A percentile compares a stretch with the other conserved stretches of the same genome.
These are phyloP conservation scores for Mucor lusitanicus DNA, from an alignment of 371 early-diverging fungal species.

Conservation along the genomic window DNA sequence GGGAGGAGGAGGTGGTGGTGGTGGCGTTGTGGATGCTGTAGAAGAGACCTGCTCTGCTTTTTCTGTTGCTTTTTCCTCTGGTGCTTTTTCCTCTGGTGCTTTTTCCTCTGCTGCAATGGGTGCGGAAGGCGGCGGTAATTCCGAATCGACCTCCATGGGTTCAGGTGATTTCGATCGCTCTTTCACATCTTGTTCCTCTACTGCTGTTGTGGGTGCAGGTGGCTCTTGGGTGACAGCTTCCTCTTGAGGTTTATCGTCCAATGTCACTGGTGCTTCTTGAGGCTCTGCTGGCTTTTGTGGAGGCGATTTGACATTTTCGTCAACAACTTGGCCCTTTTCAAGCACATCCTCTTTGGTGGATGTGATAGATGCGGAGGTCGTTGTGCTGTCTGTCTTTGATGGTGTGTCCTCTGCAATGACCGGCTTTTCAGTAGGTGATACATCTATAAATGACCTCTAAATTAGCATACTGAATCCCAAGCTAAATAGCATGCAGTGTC, in stretches of 20 bases:
- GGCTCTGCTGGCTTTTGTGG: background rate
- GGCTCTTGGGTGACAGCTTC: background rate
- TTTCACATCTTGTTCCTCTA: background rate
- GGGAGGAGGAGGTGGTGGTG: constrained; percentile 19
- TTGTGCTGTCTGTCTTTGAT: background rate
- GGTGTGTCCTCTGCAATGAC: background rate
- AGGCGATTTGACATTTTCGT: background rate
- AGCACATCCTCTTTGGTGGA: background rate
- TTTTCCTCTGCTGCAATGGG: background rate
- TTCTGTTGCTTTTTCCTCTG: background rate
- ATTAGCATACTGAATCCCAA: background rate
- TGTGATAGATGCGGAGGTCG: background rate
- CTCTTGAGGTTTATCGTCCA: background rate
- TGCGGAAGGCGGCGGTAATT: background rate
- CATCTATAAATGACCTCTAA: background rate
- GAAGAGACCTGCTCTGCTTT: constrained; percentile 6
- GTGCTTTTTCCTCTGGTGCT: no score
- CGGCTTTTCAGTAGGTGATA: background rate
- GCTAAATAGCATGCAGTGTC: background rate
- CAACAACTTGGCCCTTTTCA: constrained; percentile 11
- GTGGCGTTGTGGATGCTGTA: background rate
- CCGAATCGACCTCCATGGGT: constrained; percentile 2
- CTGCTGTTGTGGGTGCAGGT: background rate
- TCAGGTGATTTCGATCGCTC: background rate
- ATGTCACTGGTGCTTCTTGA: background rate